Conservation (phyloP, 495 filamentous ascomycete genomes). For the Hypoxylon crocopeplum region DNA sequence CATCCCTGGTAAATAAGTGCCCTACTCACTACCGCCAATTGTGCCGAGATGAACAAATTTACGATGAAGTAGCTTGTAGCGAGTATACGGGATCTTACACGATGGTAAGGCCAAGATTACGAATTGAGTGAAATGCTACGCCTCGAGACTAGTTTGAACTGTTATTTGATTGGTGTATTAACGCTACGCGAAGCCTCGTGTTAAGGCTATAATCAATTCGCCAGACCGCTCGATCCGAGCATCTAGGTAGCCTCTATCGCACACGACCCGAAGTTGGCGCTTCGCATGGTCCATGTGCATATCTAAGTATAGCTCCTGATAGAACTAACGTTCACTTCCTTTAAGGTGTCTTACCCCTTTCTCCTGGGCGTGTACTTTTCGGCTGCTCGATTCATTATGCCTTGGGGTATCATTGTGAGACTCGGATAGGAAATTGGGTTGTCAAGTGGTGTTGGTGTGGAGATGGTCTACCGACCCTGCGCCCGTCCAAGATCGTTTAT, state of each 20-base stretch:
- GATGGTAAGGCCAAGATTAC: too few relatives aligned
- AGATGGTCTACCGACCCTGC: conserved; percentile 35
- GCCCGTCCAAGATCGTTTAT: conserved; percentile 23
- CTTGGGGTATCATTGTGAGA: conserved; percentile 42
- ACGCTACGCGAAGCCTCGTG: conserved; percentile 8
- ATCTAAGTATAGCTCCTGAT: conserved; percentile 18
- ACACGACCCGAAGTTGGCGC: not conserved
- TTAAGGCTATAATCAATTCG: conserved; percentile 12
- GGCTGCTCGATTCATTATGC: conserved; percentile 26
- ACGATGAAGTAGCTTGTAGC: too few relatives aligned
- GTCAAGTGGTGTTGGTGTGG: conserved; percentile 25
- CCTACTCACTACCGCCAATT: too few relatives aligned
- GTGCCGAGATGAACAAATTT: too few relatives aligned
- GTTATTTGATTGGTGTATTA: conserved; percentile 7
- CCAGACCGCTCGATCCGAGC: conserved; percentile 15
- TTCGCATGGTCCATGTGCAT: conserved; percentile 14
- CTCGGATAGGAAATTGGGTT: conserved; percentile 24
- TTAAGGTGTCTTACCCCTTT: conserved; percentile 35
- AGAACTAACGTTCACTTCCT: conserved; percentile 20
- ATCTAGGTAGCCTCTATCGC: conserved; percentile 11
- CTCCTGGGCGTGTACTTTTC: conserved; percentile 19
- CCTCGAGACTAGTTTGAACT: not conserved
- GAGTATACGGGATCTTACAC: too few relatives aligned
- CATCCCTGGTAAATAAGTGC: not conserved
- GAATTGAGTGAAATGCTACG: too few relatives aligned